Base-by-base conservation (phyloP, 164 flowering plant species). In the Stephania yunnanensis region DNA sequence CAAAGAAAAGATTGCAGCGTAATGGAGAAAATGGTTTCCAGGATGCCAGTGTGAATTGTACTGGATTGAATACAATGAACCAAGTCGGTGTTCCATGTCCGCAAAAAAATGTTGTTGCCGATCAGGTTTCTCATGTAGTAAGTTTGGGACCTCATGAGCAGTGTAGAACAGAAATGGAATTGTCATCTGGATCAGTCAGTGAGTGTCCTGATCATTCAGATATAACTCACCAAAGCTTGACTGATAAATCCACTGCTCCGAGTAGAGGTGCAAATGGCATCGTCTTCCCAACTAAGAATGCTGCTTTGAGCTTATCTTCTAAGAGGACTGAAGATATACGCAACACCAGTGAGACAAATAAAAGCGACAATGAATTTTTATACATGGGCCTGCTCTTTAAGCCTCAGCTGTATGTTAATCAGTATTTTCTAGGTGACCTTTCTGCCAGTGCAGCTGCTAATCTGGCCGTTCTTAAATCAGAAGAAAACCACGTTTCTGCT, bases 381-480 rank as follows among this genome's bases (percentile, higher is more conserved):
- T 89, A 83, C 77, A 80, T 77, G 84, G 98, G 98, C 0, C 73
- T 86, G 45, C 71, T 69, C 44, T 93, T 89, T 74, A 90, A 88
- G 78, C 85, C 89, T 70, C 82, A 87, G 71, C 77, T 85, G 31
- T 96, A 94, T 63, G 61, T 83, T 50, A 96, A 96, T 86, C 81
- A 87, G 65, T 96, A 94, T 75, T 76, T 80, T 75, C 97, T 85
- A 83, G 99, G 97, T 58, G 95, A 91, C 9, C 84, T 89, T 82
- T 97, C 98, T 74, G 97, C 97, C 52, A 85, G 94, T 78, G 97
- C 99, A 69, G 97, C 95, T 81, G 94, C 94, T 71, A 90, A 81
- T 78, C 76, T 92, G 71, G 89, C 93, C 66, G 77, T 81, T 80
- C 82, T 91, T 76, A 86, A 86, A 69, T 84, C 94, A n/a, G 97